Percentiles rank a stretch among this genome's conserved stretches.
Evolutionary conservation across 495 filamentous ascomycete species (phyloP).

Genomic region (Chaetomium tenue): DNA sequence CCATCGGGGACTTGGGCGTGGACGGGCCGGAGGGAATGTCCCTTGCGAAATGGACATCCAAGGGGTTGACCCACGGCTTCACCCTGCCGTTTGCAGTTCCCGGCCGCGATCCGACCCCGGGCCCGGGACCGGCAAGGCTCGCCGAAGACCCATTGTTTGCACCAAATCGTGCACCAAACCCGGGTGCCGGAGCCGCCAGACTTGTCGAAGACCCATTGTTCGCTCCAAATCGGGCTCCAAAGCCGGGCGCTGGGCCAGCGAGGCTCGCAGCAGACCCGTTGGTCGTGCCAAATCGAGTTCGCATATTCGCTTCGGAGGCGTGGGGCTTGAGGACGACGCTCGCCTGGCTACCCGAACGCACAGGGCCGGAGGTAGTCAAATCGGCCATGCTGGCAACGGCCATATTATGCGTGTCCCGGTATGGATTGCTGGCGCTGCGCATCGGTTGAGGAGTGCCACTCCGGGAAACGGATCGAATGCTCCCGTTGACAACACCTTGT

Average conservation of each 20-base stretch:
- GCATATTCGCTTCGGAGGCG: slow-evolving; percentile 43
- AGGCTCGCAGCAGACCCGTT: slow-evolving; percentile 31
- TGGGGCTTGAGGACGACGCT: slow-evolving; percentile 35
- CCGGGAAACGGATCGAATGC: slow-evolving; percentile 34
- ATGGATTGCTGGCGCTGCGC: slow-evolving; percentile 29
- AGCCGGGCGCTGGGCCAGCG: slow-evolving; percentile 22
- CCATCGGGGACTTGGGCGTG: slow-evolving; percentile 38
- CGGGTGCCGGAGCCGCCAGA: slow-evolving; percentile 32
- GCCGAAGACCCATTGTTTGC: slow-evolving; percentile 27
- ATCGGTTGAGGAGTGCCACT: slow-evolving; percentile 33
- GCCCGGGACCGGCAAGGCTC: slow-evolving; percentile 24
- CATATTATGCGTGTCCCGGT: slow-evolving; percentile 37
- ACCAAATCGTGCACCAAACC: slow-evolving; percentile 23
- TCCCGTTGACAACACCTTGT: slow-evolving; percentile 31
- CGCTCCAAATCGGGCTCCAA: slow-evolving; percentile 20
- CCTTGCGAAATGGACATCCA: slow-evolving; percentile 42
- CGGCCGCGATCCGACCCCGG: slow-evolving; percentile 29
- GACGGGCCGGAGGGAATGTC: slow-evolving; percentile 22
- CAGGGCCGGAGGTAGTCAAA: slow-evolving; percentile 26
- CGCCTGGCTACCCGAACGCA: slow-evolving; percentile 26
- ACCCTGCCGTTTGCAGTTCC: slow-evolving; percentile 35
- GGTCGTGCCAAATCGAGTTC: slow-evolving; percentile 28
- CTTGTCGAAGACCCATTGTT: slow-evolving; percentile 32
- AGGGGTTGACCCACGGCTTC: slow-evolving; percentile 41
- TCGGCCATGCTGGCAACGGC: slow-evolving; percentile 43